Evolutionary conservation across 2,329 filamentous ascomycete genomes (phyloP), one percentile per base, ranked within the genome.

Genomic region (Fusarium virguliforme): DNA sequence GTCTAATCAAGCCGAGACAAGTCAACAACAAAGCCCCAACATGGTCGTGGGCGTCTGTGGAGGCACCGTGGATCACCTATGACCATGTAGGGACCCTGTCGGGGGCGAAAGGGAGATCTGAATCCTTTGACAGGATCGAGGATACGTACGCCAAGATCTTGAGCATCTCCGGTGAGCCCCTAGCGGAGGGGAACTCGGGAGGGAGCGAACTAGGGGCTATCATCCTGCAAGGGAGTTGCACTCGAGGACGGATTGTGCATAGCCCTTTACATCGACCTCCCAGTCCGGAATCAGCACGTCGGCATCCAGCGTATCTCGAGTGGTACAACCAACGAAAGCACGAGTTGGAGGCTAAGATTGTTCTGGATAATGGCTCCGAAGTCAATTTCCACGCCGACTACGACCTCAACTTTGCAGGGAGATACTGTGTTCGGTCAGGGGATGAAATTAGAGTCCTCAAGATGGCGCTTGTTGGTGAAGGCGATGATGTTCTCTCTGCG

Each of bases 61-160:
- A 48, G 24, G 24, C 13, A 15, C 13, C 43, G 15, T 48, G 43
- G 43, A 48, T 48, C 24, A 28, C 8, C 2, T 48, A 48, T 48
- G 24, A 48, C 13, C 43, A 48, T 28, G 8, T 48, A 13, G 24
- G 43, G 43, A 48, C 43, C 2, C 6, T 13, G 5, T 15, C n/a
- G 2, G 43, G 43, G 28, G 43, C 43, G 26, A 28, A 15, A 28
- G 43, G 24, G 15, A 48, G 9, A 5, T 3, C 43, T n/a, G 43
- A 28, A 2, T 28, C 24, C 7, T 48, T 48, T 9, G 24, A 48
- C 5, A 48, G 43, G 24, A 48, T 48, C 8, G 24, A 48, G 24
- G 43, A 48, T 10, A 48, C 43, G 24, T 48, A 48, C n/a, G 43
- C 5, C 7, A 48, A 48, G 43, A 48, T 48, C 28, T 9, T 48